These are phyloP conservation scores for Cenchrus purpureus DNA, from an alignment of 176 grass and related monocot species.

Conservation along the genomic window DNA sequence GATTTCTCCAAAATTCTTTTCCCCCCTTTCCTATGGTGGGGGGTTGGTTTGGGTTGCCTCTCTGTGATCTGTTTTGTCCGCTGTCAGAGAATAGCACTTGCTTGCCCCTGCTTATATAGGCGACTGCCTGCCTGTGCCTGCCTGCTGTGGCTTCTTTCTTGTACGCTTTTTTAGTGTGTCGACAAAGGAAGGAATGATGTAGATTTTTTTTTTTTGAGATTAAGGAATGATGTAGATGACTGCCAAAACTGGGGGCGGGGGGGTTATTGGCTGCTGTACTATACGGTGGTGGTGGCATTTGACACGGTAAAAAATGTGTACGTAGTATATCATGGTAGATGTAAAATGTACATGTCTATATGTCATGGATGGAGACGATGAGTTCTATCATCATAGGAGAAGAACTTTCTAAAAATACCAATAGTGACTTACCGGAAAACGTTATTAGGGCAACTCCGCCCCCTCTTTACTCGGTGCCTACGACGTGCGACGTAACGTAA, in stretches of 20 bases:
- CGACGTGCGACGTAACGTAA: background rate
- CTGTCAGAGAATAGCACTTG: background rate
- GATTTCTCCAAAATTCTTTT: background rate
- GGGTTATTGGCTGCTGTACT: background rate
- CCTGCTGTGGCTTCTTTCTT: background rate
- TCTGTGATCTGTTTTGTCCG: constrained; percentile 1
- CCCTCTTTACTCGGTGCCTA: background rate
- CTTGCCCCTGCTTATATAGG: constrained; percentile 31
- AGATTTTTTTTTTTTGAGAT: background rate
- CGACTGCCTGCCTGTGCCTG: background rate
- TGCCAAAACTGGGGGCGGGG: constrained; percentile 11
- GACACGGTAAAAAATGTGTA: background rate
- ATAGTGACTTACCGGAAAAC: no score
- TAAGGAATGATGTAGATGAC: background rate
- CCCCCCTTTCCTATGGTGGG: no score
- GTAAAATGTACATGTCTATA: background rate
- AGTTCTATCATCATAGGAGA: background rate
- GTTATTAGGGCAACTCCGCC: background rate
- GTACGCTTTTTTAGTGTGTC: background rate
- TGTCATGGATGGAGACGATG: background rate
- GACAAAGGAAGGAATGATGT: background rate
- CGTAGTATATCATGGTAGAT: background rate
- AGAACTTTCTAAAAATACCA: background rate
- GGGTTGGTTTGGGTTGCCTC: background rate
- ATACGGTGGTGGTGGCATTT: background rate